phyloP scores from a whole-genome alignment of 108 stramenopile genomes.

The Nitzschia palea region DNA sequence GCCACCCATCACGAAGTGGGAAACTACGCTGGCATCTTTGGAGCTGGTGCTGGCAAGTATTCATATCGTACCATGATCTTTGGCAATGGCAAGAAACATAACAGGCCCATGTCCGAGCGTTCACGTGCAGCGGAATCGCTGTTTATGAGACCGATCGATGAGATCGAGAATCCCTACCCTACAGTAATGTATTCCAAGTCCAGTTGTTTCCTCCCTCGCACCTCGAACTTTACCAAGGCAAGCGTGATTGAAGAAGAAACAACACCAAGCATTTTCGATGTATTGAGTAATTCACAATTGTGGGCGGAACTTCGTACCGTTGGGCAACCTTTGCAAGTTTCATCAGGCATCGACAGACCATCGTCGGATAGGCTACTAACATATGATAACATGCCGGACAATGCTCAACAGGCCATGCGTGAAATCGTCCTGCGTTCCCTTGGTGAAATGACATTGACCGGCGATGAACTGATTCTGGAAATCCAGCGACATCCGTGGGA shows the following conservation, averaged over 20 bases:
- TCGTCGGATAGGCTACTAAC: conserved; percentile 7
- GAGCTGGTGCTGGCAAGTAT: conserved; percentile 55
- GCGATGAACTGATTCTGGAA: conserved; percentile 64
- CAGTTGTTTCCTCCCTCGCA: conserved; percentile 59
- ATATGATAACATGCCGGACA: conserved; percentile 21
- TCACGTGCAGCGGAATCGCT: conserved; percentile 81
- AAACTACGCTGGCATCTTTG: conserved; percentile 20
- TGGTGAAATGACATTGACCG: conserved; percentile 40
- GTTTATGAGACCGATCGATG: conserved; percentile 47
- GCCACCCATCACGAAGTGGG: conserved; percentile 42
- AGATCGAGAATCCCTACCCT: conserved; percentile 57
- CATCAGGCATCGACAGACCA: conserved; percentile 21
- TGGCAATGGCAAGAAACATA: conserved; percentile 63
- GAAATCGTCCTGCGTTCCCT: conserved; percentile 54
- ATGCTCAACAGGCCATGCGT: conserved; percentile 46
- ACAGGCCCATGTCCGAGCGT: conserved; percentile 73
- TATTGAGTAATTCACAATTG: conserved; percentile 55
- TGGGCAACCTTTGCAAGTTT: conserved; percentile 9
- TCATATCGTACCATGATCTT: conserved; percentile 83
- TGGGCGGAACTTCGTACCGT: conserved; percentile 56
- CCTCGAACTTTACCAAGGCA: conserved; percentile 45
- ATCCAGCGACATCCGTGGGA: conserved; percentile 57
- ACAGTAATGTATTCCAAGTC: conserved; percentile 79
- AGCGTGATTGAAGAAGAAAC: conserved; percentile 45
- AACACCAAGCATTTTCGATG: conserved; percentile 57